Percentiles rank a stretch among this genome's conserved stretches.
Conservation (phyloP, 1,284 basidiomycete species). For the Pyrrhoderma noxium region DNA sequence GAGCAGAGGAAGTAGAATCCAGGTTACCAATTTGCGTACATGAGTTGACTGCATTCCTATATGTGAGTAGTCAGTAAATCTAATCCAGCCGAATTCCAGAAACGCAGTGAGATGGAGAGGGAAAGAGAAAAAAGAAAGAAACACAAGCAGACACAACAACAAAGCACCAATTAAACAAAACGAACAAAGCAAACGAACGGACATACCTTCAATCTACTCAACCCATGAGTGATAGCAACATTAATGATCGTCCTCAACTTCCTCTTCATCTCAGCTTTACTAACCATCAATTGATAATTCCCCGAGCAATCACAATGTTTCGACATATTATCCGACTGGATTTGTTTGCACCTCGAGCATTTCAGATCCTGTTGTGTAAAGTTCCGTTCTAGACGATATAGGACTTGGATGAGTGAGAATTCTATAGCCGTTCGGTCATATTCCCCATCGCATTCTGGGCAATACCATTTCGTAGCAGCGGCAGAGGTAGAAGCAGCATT, state of each 20-base stretch:
- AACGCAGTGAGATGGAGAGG: no score
- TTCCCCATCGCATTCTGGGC: constrained; percentile 70
- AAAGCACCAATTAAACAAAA: neutral
- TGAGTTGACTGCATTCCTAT: constrained; percentile 22
- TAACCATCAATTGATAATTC: constrained; percentile 63
- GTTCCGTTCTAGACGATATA: constrained; percentile 63
- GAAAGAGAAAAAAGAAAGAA: constrained; percentile 4
- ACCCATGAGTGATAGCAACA: constrained; percentile 66
- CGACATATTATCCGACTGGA: constrained; percentile 82
- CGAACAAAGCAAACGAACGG: neutral
- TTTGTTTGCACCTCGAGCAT: constrained; percentile 84
- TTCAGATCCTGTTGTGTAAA: constrained; percentile 87
- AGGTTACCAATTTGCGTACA: constrained; percentile 20
- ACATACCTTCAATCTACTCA: constrained; percentile 58
- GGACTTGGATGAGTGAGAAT: constrained; percentile 74
- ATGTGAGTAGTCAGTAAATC: neutral
- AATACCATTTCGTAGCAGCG: constrained; percentile 53
- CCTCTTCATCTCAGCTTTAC: constrained; percentile 60
- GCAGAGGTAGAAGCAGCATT: constrained; percentile 30
- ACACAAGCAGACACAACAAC: no score
- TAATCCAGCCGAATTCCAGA: no score
- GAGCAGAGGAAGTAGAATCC: neutral
- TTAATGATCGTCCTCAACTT: constrained; percentile 76
- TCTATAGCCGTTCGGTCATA: constrained; percentile 87
- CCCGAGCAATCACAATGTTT: constrained; percentile 87